Conservation (phyloP, 148 eudicot species). For the Bassia scoparia region DNA sequence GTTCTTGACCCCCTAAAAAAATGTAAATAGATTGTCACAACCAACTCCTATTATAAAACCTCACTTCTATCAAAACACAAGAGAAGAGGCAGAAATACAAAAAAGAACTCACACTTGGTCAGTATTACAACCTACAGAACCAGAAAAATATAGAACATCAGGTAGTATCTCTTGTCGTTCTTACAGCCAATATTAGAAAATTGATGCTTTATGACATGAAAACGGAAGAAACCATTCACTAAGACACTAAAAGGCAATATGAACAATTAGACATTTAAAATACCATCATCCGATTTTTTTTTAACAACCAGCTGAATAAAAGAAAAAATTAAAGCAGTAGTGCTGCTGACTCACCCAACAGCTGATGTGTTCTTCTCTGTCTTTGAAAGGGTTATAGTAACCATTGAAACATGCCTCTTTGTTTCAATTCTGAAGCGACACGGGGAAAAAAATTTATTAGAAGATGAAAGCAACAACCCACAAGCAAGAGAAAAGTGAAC, state of each 20-base stretch:
- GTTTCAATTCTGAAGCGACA: constrained; percentile 67
- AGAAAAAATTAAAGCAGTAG: not conserved
- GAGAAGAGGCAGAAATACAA: not conserved
- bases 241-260: not conserved
- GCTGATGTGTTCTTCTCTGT: constrained; percentile 60
- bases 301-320: not conserved
- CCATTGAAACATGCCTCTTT: constrained; percentile 94
- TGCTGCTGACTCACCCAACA: constrained; percentile 60
- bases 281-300: not conserved
- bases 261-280: constrained; percentile 5
- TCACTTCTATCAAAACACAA: not conserved
- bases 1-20: not conserved
- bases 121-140: not conserved
- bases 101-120: too few species aligned
- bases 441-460: not conserved
- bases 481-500: not conserved
- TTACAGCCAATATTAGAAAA: not conserved
- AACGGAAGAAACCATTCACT: not conserved
- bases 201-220: not conserved
- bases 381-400: constrained; percentile 74
- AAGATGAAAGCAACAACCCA: not conserved
- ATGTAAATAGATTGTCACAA: not conserved
- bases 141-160: not conserved
- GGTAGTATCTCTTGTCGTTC: not conserved
- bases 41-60: not conserved